Conservation (phyloP, 495 filamentous ascomycete genomes). For the Stereocaulon alpinum region DNA sequence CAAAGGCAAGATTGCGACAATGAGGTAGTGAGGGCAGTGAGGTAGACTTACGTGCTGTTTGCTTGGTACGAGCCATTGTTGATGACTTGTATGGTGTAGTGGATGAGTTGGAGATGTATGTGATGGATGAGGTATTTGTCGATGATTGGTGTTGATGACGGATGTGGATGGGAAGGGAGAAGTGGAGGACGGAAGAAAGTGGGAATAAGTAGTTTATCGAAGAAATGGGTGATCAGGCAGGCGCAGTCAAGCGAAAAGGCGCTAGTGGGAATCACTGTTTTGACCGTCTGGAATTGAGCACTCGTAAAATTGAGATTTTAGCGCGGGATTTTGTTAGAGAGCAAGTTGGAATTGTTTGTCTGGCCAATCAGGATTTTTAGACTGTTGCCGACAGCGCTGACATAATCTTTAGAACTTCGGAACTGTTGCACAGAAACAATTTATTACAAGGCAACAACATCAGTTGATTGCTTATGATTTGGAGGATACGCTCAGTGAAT, state of each 20-base stretch:
- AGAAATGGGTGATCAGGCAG: slow-evolving; percentile 25
- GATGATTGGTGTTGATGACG: slow-evolving; percentile 37
- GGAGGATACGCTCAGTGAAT: neutral
- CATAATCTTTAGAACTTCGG: neutral
- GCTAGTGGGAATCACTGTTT: slow-evolving; percentile 19
- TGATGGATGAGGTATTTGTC: slow-evolving; percentile 24
- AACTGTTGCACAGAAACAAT: neutral
- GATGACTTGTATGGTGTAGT: slow-evolving; percentile 28
- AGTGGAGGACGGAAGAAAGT: slow-evolving; percentile 35
- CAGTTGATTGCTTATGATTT: slow-evolving; percentile 8
- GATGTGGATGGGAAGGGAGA: slow-evolving; percentile 29
- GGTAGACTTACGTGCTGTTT: slow-evolving; percentile 82
- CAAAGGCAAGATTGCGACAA: slow-evolving; percentile 20
- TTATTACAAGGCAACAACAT: slow-evolving; percentile 6
- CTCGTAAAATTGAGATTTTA: slow-evolving; percentile 32
- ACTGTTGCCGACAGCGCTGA: slow-evolving; percentile 6
- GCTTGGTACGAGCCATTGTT: slow-evolving; percentile 98
- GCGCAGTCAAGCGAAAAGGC: slow-evolving; percentile 13
- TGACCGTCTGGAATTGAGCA: slow-evolving; percentile 25
- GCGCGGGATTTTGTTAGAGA: slow-evolving; percentile 25
- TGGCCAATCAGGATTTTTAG: slow-evolving; percentile 16
- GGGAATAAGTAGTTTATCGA: slow-evolving; percentile 34
- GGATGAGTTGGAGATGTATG: slow-evolving; percentile 28
- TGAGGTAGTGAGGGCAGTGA: slow-evolving; percentile 16
- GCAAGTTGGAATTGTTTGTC: slow-evolving; percentile 13